Conservation (phyloP, 2,329 filamentous ascomycete genomes). For the Corynespora cassiicola region DNA sequence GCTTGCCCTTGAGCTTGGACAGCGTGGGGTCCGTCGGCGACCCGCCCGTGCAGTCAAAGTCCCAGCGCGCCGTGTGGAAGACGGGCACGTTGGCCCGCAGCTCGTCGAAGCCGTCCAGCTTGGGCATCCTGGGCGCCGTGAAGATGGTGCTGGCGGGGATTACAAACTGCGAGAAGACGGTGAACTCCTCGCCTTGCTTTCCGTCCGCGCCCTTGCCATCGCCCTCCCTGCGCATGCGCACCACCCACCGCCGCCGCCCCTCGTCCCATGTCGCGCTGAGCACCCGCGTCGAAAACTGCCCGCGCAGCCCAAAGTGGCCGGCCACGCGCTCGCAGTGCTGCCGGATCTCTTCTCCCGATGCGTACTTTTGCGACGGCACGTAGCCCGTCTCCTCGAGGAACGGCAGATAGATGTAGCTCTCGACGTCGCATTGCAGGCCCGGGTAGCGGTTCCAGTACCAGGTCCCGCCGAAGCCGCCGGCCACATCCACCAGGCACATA, state of each 20-base stretch:
- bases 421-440: constrained; percentile 62
- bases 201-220: neutral
- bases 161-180: constrained; percentile 13
- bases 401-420: constrained; percentile 65
- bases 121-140: constrained; percentile 42
- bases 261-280: constrained; percentile 54
- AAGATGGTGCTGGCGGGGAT: constrained; percentile 30
- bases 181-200: neutral
- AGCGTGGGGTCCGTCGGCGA: constrained; percentile 31
- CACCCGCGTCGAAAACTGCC: constrained; percentile 49
- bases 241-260: constrained; percentile 15
- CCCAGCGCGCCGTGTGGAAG: constrained; percentile 55
- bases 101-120: constrained; percentile 48
- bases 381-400: constrained; percentile 61
- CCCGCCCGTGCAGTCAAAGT: constrained; percentile 52
- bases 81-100: constrained; percentile 50
- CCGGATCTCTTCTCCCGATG: constrained; percentile 50
- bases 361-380: constrained; percentile 54
- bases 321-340: constrained; percentile 52
- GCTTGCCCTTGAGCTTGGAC: constrained; percentile 35
- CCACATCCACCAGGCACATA: constrained; percentile 51
- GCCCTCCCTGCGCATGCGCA: constrained; percentile 13
- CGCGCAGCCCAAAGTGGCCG: neutral
- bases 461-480: constrained; percentile 54
- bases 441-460: constrained; percentile 58